Conservation (phyloP, 208 protist species). For the Tritrichomonas foetus region DNA sequence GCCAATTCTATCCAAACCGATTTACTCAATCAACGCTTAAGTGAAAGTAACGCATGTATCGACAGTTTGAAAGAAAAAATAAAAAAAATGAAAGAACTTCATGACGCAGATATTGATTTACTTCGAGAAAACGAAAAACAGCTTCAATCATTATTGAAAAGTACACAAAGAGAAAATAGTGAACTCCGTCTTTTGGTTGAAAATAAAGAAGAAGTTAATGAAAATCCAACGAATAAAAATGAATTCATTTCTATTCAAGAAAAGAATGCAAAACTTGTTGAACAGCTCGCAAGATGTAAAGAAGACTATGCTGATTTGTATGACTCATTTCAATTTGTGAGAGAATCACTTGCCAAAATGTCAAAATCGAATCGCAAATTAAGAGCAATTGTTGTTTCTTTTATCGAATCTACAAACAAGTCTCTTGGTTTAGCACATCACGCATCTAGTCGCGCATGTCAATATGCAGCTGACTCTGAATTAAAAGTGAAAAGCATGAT, state of each 20-base stretch:
- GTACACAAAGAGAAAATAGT: background rate
- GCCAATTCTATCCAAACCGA: background rate
- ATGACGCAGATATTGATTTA: background rate
- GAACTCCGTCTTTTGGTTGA: background rate
- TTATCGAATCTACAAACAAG: background rate
- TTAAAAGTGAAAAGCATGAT: background rate
- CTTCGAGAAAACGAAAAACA: background rate
- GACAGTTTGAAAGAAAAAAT: background rate
- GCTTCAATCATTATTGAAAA: background rate
- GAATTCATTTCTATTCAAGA: background rate
- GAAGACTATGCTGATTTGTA: background rate
- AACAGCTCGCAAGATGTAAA: background rate
- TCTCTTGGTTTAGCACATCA: background rate
- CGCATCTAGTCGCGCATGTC: background rate
- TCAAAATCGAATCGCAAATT: no score
- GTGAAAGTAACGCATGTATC: background rate
- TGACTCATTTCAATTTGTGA: no score
- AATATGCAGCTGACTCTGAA: background rate
- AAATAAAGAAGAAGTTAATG: background rate
- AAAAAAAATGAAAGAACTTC: conserved; percentile 19
- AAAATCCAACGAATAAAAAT: background rate
- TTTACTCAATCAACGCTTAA: background rate
- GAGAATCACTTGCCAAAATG: no score
- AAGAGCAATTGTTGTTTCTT: background rate
- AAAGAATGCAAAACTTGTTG: background rate